Evolutionary conservation across 2,329 filamentous ascomycete species (phyloP), one percentile per base, ranked within the genome.

Genomic region (Penicillium sp.): DNA sequence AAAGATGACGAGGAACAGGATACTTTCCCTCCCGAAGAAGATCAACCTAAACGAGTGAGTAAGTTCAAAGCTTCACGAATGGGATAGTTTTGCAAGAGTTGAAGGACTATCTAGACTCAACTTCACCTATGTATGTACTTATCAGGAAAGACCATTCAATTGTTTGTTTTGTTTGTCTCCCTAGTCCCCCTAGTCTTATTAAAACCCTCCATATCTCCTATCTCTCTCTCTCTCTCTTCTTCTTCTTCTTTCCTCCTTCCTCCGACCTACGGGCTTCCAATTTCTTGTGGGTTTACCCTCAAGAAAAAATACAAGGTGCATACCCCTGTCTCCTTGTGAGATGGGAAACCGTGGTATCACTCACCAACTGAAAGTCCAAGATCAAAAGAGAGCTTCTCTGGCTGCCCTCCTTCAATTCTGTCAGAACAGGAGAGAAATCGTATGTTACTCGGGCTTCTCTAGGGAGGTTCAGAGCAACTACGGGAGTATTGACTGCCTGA

Each of bases 1-100:
- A 77, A 89, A 66, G 83, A 85, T 57, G 85, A 91, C 65, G 85
- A 89, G 58, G 86, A 91, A 59, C 81, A 84, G 52, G 83, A 82
- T 45, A 84, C 86, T 47, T 82, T 89, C 52, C 84, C 89, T 1
- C 79, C 92, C 53, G 86, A 92, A 66, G 83, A 88, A 49, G 85
- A 86, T 19, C 61, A 71, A 25, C 68, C 68, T 5, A 73, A 68
- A 57, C 76, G 73, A 33, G 68, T 79, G 48, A 81, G 79, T 68
- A 74, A 77, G 52, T 81, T 81, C 68, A 79, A 74, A 60, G 77
- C 79, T 60, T 77, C 79, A 17, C 73, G 78, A 27, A 70, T 80
- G 65, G 74, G 69, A 47, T 69, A 70, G 58, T 51, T 27, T 21
- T 42, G 21, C 12, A 39, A 23, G 17, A 10, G 38, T 25, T 31